Percentiles rank a stretch among this genome's conserved stretches.
phyloP scores from a whole-genome alignment of 306 rosid genomes.

The Herpetospermum pedunculosum region DNA sequence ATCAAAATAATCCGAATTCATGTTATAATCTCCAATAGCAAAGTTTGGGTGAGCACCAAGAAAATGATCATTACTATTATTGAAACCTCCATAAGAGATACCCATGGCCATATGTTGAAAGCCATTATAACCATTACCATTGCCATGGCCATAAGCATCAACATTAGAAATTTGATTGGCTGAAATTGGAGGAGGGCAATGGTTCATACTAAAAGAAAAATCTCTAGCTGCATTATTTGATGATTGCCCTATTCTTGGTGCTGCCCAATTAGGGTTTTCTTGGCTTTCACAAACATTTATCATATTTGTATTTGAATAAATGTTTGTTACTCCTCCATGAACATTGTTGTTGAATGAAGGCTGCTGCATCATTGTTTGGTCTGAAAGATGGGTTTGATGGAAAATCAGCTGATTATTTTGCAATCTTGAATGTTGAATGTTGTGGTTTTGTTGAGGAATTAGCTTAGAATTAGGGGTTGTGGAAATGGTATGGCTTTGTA shows the following conservation, averaged over 20 bases:
- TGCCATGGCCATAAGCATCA: neutral
- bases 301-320: neutral
- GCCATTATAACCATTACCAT: neutral
- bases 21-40: neutral
- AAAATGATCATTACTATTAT: neutral
- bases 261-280: neutral
- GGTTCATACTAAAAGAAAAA: neutral
- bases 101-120: neutral
- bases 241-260: neutral
- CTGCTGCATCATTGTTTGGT: neutral
- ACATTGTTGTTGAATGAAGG: neutral
- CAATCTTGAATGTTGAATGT: too few species aligned
- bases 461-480: neutral
- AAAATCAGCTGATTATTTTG: neutral
- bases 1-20: neutral
- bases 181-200: neutral
- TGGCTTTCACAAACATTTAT: neutral
- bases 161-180: neutral
- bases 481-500: neutral
- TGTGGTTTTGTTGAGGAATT: neutral
- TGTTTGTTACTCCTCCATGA: neutral
- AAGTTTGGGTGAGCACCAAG: neutral
- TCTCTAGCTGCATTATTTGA: neutral
- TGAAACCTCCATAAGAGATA: neutral
- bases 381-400: neutral